phyloP scores from a whole-genome alignment of 1,284 basidiomycete species.

The Fomitopsis palustris region DNA sequence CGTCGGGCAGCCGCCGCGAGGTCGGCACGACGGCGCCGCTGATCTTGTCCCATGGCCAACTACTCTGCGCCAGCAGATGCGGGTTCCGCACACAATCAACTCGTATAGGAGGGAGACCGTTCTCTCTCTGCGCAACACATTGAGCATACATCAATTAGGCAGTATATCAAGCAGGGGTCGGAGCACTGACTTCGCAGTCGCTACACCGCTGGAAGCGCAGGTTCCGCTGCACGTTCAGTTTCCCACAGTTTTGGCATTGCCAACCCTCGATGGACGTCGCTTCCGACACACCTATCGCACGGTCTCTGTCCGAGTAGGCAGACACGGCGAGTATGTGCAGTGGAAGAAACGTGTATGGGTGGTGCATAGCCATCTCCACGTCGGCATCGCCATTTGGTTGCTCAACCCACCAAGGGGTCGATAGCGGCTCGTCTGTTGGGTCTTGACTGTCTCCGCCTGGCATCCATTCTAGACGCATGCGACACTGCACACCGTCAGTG shows the following conservation, averaged over 20 bases:
- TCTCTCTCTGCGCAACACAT: slow-evolving; percentile 19
- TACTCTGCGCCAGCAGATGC: slow-evolving; percentile 22
- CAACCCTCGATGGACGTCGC: slow-evolving; percentile 24
- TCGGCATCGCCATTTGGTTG: background rate
- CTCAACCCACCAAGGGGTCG: slow-evolving; percentile 16
- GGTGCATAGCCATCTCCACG: slow-evolving; percentile 6
- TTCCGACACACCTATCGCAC: slow-evolving; percentile 11
- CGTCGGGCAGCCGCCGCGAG: slow-evolving; percentile 22
- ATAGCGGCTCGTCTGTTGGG: background rate
- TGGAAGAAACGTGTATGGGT: slow-evolving; percentile 31
- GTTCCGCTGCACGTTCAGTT: slow-evolving; percentile 34
- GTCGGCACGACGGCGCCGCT: slow-evolving; percentile 18
- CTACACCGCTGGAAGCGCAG: slow-evolving; percentile 36
- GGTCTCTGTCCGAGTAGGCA: slow-evolving; percentile 2
- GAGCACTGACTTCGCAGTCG: slow-evolving; percentile 28
- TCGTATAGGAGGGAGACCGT: slow-evolving; percentile 18
- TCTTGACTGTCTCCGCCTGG: slow-evolving; percentile 16
- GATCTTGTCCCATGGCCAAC: slow-evolving; percentile 26
- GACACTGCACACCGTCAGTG: slow-evolving; percentile 9
- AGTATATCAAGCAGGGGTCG: background rate
- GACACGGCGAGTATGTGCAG: slow-evolving; percentile 23
- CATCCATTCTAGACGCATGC: slow-evolving; percentile 16
- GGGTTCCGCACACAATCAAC: slow-evolving; percentile 29
- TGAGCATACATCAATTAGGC: slow-evolving; percentile 3
- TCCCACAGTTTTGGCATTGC: slow-evolving; percentile 35